Evolutionary conservation across 495 filamentous ascomycete genomes (phyloP).

Genomic region (Penicillium canescens): DNA sequence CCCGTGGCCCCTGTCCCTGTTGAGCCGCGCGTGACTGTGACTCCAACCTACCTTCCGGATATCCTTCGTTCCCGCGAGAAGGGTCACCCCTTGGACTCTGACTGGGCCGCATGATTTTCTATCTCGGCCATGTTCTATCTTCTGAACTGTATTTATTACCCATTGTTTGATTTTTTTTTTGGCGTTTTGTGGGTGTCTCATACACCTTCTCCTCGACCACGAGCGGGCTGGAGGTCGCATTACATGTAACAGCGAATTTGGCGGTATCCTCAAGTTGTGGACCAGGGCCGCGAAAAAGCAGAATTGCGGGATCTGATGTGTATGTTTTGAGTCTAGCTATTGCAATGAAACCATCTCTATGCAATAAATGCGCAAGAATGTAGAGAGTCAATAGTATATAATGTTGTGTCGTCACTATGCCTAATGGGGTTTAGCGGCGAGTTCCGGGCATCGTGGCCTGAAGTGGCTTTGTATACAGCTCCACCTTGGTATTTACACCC

Average conservation of each 20-base stretch:
- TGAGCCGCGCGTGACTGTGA: slow-evolving; percentile 43
- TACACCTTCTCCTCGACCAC: slow-evolving; percentile 12
- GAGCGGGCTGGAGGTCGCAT: slow-evolving; percentile 11
- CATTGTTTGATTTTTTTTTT: slow-evolving; percentile 18
- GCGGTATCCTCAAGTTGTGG: slow-evolving; percentile 8
- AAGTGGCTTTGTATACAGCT: slow-evolving; percentile 32
- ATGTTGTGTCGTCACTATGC: slow-evolving; percentile 35
- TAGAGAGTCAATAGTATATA: slow-evolving; percentile 5
- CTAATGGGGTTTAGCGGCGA: slow-evolving; percentile 31
- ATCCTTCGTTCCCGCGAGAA: slow-evolving; percentile 40
- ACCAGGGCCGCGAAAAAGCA: slow-evolving; percentile 5
- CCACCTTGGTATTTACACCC: slow-evolving; percentile 26
- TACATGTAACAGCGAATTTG: slow-evolving; percentile 14
- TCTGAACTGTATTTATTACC: slow-evolving; percentile 38
- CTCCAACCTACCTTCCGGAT: slow-evolving; percentile 45
- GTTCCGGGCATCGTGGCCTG: slow-evolving; percentile 49
- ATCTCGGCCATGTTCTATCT: slow-evolving; percentile 5
- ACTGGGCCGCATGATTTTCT: slow-evolving; percentile 52
- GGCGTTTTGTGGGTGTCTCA: slow-evolving; percentile 40
- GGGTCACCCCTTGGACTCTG: slow-evolving; percentile 59
- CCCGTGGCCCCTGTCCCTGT: slow-evolving; percentile 31
- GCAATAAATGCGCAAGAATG: slow-evolving; percentile 5
- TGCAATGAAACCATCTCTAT: slow-evolving; percentile 5
- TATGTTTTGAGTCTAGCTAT: slow-evolving; percentile 2
- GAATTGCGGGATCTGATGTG: slow-evolving; percentile 10